Conservation (phyloP, 768 basidiomycete species). For the Agrocybe pediades region DNA sequence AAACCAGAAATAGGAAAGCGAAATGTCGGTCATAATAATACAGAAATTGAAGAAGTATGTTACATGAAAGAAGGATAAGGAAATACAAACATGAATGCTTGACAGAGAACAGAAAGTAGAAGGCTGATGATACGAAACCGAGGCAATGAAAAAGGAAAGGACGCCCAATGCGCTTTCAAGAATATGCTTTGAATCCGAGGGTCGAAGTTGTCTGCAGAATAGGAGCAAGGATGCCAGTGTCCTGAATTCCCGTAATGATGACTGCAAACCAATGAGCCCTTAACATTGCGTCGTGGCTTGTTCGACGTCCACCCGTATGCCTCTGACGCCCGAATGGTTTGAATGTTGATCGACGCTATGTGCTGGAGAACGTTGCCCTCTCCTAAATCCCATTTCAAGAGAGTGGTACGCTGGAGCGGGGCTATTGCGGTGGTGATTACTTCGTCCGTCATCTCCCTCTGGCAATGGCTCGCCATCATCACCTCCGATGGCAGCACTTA, state of each 20-base stretch:
- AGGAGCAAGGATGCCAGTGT: neutral
- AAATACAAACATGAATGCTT: neutral
- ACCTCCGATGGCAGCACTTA: slow-evolving; percentile 53
- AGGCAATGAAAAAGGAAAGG: neutral
- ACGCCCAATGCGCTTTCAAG: neutral
- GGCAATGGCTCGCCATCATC: slow-evolving; percentile 54
- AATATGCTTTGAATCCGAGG: neutral
- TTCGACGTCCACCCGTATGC: slow-evolving; percentile 65
- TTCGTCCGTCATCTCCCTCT: slow-evolving; percentile 39
- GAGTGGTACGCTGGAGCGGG: slow-evolving; percentile 59
- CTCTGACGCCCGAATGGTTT: slow-evolving; percentile 31
- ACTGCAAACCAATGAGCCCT: neutral
- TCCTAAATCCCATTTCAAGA: slow-evolving; percentile 50
- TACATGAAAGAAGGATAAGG: slow-evolving; percentile 4
- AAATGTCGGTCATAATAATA: slow-evolving; percentile 11
- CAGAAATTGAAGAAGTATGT: slow-evolving; percentile 5
- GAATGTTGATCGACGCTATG: slow-evolving; percentile 20
- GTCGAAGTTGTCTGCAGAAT: no score
- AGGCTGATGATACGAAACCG: neutral
- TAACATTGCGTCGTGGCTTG: slow-evolving; percentile 55
- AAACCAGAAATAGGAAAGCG: neutral
- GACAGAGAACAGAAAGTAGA: neutral
- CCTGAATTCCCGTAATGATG: neutral
- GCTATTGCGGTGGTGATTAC: slow-evolving; percentile 40
- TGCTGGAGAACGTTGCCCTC: slow-evolving; percentile 17